Evolutionary conservation across 1,284 basidiomycete genomes (phyloP).

Genomic region (Apiotrichum siamense): DNA sequence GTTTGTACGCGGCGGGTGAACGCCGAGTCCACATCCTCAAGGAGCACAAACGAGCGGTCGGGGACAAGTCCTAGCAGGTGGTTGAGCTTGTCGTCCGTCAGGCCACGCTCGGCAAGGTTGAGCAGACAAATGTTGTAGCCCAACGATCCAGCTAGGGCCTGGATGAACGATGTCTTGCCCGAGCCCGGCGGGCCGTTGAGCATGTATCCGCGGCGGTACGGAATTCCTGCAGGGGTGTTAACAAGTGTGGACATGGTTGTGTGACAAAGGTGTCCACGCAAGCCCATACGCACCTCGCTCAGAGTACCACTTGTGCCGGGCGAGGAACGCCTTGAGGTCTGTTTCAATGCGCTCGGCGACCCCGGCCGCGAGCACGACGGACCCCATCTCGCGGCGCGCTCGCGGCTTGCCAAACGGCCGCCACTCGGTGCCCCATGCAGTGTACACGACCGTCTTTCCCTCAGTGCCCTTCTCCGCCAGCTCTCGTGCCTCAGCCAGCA

Average conservation of each 20-base stretch:
- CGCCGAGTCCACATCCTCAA: slow-evolving; percentile 98
- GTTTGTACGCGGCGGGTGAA: slow-evolving; percentile 88
- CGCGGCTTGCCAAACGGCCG: slow-evolving; percentile 89
- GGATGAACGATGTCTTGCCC: slow-evolving; percentile 97
- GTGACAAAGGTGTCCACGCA: no score
- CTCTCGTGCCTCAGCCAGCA: slow-evolving; percentile 82
- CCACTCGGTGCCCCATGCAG: slow-evolving; percentile 96
- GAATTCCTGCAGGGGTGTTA: slow-evolving; percentile 64
- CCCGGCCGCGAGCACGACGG: slow-evolving; percentile 85
- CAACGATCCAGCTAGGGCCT: slow-evolving; percentile 86
- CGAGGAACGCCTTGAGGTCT: slow-evolving; percentile 78
- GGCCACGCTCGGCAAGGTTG: slow-evolving; percentile 91
- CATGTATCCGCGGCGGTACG: slow-evolving; percentile 92
- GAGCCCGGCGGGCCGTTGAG: slow-evolving; percentile 94
- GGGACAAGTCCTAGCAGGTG: slow-evolving; percentile 90
- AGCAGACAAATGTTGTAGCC: slow-evolving; percentile 94
- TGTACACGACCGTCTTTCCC: slow-evolving; percentile 93
- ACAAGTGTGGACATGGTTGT: background rate
- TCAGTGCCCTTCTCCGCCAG: slow-evolving; percentile 79
- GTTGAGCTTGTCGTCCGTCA: slow-evolving; percentile 94
- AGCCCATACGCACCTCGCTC: slow-evolving; percentile 67
- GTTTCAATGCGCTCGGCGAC: slow-evolving; percentile 70
- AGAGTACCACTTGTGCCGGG: slow-evolving; percentile 86
- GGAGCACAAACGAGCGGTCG: slow-evolving; percentile 83
- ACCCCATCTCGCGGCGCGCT: slow-evolving; percentile 75